A percentile compares a stretch with the other conserved stretches of the same genome.
phyloP scores from a whole-genome alignment of 2,329 filamentous ascomycete genomes.

The Exophiala sp. region DNA sequence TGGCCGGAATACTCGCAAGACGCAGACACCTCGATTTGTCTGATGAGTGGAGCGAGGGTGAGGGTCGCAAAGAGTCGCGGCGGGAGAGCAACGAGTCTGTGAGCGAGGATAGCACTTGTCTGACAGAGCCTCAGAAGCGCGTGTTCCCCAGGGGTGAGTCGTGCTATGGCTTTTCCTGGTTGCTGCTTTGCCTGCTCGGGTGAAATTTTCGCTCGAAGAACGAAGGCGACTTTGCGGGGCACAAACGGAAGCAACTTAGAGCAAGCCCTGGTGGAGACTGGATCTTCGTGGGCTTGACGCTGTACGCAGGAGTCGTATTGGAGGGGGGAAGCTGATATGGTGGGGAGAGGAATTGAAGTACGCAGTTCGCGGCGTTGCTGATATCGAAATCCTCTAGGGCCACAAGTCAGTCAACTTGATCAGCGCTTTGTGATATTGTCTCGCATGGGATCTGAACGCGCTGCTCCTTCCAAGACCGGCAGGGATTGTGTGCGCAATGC shows the following conservation, averaged over 20 bases:
- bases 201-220: conserved; percentile 18
- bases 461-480: neutral
- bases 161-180: conserved; percentile 4
- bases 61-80: conserved; percentile 14
- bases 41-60: conserved; percentile 20
- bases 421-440: neutral
- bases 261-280: conserved; percentile 13
- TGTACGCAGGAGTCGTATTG: conserved; percentile 15
- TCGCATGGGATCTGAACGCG: neutral
- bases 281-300: conserved; percentile 5
- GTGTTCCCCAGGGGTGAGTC: conserved; percentile 10
- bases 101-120: conserved; percentile 8
- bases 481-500: neutral
- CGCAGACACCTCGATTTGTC: conserved; percentile 23
- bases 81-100: conserved; percentile 10
- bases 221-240: conserved; percentile 8
- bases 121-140: conserved; percentile 24
- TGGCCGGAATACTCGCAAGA: conserved; percentile 19
- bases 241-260: conserved; percentile 12
- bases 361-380: conserved; percentile 4
- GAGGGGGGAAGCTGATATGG: conserved; percentile 8
- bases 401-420: conserved; percentile 16
- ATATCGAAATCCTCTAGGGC: conserved; percentile 13
- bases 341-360: conserved; percentile 1
- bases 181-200: conserved; percentile 9